Evolutionary conservation across 1,284 basidiomycete species (phyloP), one percentile per base, ranked within the genome.

Genomic region (Clitocybe nebularis): DNA sequence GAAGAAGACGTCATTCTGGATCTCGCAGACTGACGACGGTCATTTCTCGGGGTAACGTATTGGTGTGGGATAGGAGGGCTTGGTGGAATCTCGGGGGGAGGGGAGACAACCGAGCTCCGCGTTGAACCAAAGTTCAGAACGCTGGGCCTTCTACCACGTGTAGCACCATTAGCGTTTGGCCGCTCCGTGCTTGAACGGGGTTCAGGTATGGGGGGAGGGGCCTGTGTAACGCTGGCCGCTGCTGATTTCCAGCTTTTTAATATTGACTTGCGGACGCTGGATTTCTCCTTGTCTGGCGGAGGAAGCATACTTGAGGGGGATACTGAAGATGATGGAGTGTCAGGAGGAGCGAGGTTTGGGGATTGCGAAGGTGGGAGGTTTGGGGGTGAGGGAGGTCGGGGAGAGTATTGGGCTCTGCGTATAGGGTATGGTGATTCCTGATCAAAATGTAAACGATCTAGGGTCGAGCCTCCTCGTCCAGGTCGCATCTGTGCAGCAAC

Each of bases 371-470:
- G 52, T 32, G 54, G 49, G 21, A 53, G 34, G 26, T 55, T 50
- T 36, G 64, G 51, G 23, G 62, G 56, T n/a, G 62, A 59, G n/a
- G 62, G 50, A 13, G 58, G 54, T 28, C 54, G 53, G 24, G 59
- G 52, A 29, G 36, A 24, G 50, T 52, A 30, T 39, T 58, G 49
- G n/a, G 57, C 38, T 24, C 59, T 50, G 20, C 61, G 71, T 3
- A 72, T 64, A 11, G 81, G 76, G 57, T 82, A 82, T 20, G 76
- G 76, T 4, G 76, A 74, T 50, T 87, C 81, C 50, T 83, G 81
- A 56, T 86, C 77, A 57, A 81, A 80, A 39, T 74, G 71, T 38
- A 81, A 63, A 25, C 69, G 66, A 49, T 74, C 73, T 29, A 73
- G 40, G 11, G 53, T 53, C 8, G 59, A 54, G 14, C 54, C 55